Conservation (phyloP, 2,329 filamentous ascomycete species). For the Paracoccidioides lutzii region DNA sequence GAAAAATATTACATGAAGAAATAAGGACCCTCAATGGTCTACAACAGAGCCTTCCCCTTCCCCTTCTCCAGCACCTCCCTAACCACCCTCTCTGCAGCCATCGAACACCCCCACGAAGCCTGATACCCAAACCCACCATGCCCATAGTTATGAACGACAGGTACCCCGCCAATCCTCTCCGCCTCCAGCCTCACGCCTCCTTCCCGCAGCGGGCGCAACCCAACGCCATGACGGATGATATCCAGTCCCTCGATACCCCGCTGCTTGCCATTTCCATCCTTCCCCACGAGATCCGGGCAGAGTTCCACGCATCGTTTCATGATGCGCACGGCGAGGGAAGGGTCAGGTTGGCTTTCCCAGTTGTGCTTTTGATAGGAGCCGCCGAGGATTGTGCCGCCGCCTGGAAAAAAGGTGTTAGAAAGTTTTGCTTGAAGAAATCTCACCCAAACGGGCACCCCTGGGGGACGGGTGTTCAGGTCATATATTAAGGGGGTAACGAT, state of each 20-base stretch:
- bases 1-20: no score
- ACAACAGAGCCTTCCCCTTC: background rate
- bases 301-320: conserved; percentile 51
- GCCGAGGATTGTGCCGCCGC: conserved; percentile 78
- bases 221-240: conserved; percentile 70
- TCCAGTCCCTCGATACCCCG: conserved; percentile 56
- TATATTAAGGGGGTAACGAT: background rate
- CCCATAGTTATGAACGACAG: conserved; percentile 36
- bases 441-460: background rate
- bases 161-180: conserved; percentile 50
- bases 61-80: conserved; percentile 34
- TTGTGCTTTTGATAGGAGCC: conserved; percentile 68
- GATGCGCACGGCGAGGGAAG: conserved; percentile 66
- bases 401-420: conserved; percentile 15
- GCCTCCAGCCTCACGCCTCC: conserved; percentile 65
- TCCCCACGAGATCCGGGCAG: conserved; percentile 35
- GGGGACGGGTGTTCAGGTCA: background rate
- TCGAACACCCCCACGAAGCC: conserved; percentile 55
- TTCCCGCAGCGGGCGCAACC: conserved; percentile 60
- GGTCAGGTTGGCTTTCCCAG: conserved; percentile 69
- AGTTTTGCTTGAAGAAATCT: background rate
- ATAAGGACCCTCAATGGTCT: background rate
- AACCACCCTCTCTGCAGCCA: conserved; percentile 53
- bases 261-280: conserved; percentile 26
- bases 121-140: conserved; percentile 50